Conservation (phyloP, 495 filamentous ascomycete species). For the Penicillium fimorum region DNA sequence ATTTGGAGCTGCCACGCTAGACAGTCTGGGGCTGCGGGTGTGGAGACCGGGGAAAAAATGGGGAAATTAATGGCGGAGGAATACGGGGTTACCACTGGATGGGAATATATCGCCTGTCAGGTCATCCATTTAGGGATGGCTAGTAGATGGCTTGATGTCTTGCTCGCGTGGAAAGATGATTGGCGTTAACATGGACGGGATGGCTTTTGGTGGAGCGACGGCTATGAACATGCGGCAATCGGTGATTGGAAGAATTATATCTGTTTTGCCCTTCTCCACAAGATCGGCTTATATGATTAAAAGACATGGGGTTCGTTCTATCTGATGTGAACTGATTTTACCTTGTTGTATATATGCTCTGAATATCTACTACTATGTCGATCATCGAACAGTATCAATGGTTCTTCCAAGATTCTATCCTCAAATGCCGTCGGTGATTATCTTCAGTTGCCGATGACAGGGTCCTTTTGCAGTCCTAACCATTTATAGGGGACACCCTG, state of each 20-base stretch:
- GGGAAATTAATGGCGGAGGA: conserved; percentile 21
- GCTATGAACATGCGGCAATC: neutral
- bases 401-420: too few species aligned
- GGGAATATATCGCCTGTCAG: conserved; percentile 8
- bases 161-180: conserved; percentile 1
- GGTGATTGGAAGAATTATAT: conserved; percentile 11
- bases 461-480: too few species aligned
- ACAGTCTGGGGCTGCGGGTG: conserved; percentile 1
- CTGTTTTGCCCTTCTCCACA: neutral
- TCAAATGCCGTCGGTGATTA: too few species aligned
- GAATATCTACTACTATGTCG: too few species aligned
- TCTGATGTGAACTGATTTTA: neutral
- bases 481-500: too few species aligned
- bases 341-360: neutral
- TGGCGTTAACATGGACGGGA: neutral
- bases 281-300: neutral
- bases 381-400: too few species aligned
- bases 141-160: neutral
- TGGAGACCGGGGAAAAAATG: conserved; percentile 18
- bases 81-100: conserved; percentile 2
- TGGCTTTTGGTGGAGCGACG: conserved; percentile 3
- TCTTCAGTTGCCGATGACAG: too few species aligned
- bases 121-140: conserved; percentile 19
- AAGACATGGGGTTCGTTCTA: neutral
- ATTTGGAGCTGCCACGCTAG: neutral